These are phyloP conservation scores for Yamadazyma trypodendri DNA, from an alignment of 1,139 yeast genomes.

Conservation along the genomic window DNA sequence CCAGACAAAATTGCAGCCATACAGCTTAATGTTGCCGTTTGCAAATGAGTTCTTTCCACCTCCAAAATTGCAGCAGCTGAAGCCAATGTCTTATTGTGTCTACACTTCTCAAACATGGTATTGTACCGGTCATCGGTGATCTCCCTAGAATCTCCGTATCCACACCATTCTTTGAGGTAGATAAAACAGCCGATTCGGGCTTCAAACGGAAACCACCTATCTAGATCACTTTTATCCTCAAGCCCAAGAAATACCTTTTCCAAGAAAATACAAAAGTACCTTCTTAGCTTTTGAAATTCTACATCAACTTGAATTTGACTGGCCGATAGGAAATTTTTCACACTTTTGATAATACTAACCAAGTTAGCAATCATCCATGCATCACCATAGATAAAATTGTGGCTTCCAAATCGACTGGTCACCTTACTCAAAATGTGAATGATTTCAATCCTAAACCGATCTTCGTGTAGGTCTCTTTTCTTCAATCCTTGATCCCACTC, in stretches of 20 bases:
- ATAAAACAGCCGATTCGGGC: slow-evolving; percentile 83
- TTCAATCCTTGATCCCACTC: slow-evolving; percentile 51
- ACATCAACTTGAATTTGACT: slow-evolving; percentile 63
- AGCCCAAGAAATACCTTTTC: slow-evolving; percentile 65
- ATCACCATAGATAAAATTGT: slow-evolving; percentile 56
- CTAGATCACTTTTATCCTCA: slow-evolving; percentile 38
- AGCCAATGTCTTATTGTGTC: slow-evolving; percentile 46
- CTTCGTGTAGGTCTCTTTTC: slow-evolving; percentile 38
- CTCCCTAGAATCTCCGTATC: slow-evolving; percentile 66
- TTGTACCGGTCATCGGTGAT: slow-evolving; percentile 68
- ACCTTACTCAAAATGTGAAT: slow-evolving; percentile 72
- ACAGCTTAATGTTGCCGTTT: slow-evolving; percentile 71
- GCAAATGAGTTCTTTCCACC: slow-evolving; percentile 72
- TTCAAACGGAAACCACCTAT: slow-evolving; percentile 74
- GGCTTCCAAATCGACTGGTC: slow-evolving; percentile 62
- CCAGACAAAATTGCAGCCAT: slow-evolving; percentile 82
- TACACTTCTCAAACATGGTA: slow-evolving; percentile 52
- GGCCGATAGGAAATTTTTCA: slow-evolving; percentile 60
- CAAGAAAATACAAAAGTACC: slow-evolving; percentile 77
- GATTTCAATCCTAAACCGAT: slow-evolving; percentile 68
- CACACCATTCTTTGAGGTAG: slow-evolving; percentile 91
- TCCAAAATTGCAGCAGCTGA: slow-evolving; percentile 76
- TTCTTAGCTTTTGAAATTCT: slow-evolving; percentile 72
- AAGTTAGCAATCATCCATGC: slow-evolving; percentile 68
- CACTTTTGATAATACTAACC: slow-evolving; percentile 61